phyloP scores from a whole-genome alignment of 2,329 filamentous ascomycete genomes.

The Ceratocystiopsis sp. region DNA sequence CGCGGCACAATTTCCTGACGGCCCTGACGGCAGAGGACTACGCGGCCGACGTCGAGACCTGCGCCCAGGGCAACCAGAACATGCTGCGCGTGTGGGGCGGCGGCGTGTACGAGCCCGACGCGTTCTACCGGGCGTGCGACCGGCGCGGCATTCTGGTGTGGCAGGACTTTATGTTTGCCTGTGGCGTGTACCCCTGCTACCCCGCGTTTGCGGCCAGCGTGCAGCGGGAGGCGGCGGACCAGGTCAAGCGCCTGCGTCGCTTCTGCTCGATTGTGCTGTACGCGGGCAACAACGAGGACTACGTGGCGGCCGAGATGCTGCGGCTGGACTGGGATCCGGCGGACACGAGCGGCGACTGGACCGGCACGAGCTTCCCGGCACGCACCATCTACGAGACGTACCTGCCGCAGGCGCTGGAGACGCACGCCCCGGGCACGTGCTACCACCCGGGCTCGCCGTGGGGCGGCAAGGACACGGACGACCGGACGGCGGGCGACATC shows the following conservation, averaged over 20 bases:
- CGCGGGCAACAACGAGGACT: constrained; percentile 24
- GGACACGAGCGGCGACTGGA: constrained; percentile 58
- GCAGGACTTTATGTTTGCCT: constrained; percentile 47
- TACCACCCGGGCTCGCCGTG: constrained; percentile 61
- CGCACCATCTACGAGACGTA: constrained; percentile 65
- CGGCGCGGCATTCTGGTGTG: constrained; percentile 43
- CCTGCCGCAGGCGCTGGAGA: constrained; percentile 42
- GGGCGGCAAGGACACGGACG: constrained; percentile 40
- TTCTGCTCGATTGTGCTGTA: constrained; percentile 38
- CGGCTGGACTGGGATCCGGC: constrained; percentile 21
- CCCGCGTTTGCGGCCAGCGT: constrained; percentile 37
- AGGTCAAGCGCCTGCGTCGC: constrained; percentile 43
- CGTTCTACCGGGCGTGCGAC: constrained; percentile 45
- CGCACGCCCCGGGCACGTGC: constrained; percentile 25
- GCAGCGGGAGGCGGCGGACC: constrained; percentile 37
- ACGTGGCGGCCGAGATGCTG: not conserved
- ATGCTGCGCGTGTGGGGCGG: constrained; percentile 47
- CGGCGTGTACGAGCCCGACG: constrained; percentile 42
- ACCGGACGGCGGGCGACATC: constrained; percentile 59
- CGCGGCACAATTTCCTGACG: not conserved
- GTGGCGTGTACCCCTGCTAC: constrained; percentile 40
- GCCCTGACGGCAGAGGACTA: not conserved
- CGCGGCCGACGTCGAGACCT: not conserved
- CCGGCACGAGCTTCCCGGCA: constrained; percentile 58
- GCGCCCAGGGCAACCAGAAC: constrained; percentile 40